A percentile compares a stretch with the other conserved stretches of the same genome.
Conservation (phyloP, 2,329 filamentous ascomycete species). For the Colletotrichum sp. region DNA sequence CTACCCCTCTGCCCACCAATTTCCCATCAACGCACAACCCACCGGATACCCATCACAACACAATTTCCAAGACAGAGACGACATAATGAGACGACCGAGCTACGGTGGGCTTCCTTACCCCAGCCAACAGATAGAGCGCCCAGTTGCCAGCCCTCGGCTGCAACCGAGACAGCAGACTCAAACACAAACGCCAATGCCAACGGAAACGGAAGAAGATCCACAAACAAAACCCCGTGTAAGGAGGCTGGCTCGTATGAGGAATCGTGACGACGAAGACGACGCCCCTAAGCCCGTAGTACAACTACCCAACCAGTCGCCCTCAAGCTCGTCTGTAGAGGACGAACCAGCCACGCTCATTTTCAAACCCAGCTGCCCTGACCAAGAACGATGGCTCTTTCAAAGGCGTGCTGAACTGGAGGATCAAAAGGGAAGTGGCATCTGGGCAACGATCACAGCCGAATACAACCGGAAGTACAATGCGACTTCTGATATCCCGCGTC, state of each 20-base stretch:
- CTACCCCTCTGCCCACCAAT: not conserved
- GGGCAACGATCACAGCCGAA: constrained; percentile 55
- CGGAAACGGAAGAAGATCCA: not conserved
- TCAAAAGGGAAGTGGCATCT: constrained; percentile 62
- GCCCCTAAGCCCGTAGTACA: not conserved
- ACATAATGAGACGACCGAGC: not conserved
- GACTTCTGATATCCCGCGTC: constrained; percentile 49
- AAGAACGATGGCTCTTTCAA: constrained; percentile 54
- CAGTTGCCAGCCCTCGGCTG: not conserved
- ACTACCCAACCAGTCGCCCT: not conserved
- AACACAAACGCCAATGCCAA: not conserved
- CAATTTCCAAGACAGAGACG: not conserved
- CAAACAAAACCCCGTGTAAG: not conserved
- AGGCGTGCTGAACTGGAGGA: constrained; percentile 45
- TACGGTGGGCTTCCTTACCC: not conserved
- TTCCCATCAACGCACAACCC: not conserved
- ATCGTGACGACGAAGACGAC: not conserved
- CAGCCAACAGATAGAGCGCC: constrained; percentile 8
- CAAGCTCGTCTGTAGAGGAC: not conserved
- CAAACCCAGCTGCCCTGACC: constrained; percentile 48
- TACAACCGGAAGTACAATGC: constrained; percentile 40
- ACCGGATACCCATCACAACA: not conserved
- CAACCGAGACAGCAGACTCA: not conserved
- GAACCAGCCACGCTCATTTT: constrained; percentile 38
- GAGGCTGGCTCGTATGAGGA: not conserved